These are phyloP conservation scores for Pelargonium citronellum DNA, from an alignment of 441 rosid species.

Conservation along the genomic window DNA sequence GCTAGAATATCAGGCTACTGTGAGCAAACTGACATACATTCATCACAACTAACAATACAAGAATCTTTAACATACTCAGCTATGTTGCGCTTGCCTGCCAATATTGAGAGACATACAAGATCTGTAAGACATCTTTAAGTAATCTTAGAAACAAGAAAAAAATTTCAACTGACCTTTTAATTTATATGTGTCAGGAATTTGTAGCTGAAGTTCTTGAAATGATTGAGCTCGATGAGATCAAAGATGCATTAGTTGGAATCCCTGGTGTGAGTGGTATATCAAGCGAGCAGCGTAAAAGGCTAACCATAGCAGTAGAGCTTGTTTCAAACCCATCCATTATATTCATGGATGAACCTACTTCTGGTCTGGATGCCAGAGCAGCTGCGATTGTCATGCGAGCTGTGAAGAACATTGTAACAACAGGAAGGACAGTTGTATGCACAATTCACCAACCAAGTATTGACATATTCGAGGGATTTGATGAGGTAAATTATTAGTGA, in stretches of 20 bases:
- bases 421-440: conserved; percentile 66
- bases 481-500: conserved; percentile 33
- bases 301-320: conserved; percentile 63
- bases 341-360: conserved; percentile 69
- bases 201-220: conserved; percentile 45
- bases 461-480: conserved; percentile 58
- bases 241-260: conserved; percentile 44
- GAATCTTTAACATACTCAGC: conserved; percentile 69
- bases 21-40: conserved; percentile 70
- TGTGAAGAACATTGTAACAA: conserved; percentile 54
- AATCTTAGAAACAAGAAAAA: no score
- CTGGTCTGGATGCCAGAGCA: conserved; percentile 64
- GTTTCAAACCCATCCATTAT: conserved; percentile 62
- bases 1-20: conserved; percentile 69
- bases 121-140: no score
- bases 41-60: conserved; percentile 60
- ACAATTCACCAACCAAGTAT: conserved; percentile 70
- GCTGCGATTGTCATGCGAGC: conserved; percentile 71
- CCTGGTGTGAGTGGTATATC: conserved; percentile 47
- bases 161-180: neutral
- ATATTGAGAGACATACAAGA: conserved; percentile 38
- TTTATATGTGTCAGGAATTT: conserved; percentile 31
- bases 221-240: conserved; percentile 47
- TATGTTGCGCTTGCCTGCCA: conserved; percentile 49
- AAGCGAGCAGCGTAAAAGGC: conserved; percentile 55